Conservation (phyloP, 495 filamentous ascomycete species). For the Podospora australis region DNA sequence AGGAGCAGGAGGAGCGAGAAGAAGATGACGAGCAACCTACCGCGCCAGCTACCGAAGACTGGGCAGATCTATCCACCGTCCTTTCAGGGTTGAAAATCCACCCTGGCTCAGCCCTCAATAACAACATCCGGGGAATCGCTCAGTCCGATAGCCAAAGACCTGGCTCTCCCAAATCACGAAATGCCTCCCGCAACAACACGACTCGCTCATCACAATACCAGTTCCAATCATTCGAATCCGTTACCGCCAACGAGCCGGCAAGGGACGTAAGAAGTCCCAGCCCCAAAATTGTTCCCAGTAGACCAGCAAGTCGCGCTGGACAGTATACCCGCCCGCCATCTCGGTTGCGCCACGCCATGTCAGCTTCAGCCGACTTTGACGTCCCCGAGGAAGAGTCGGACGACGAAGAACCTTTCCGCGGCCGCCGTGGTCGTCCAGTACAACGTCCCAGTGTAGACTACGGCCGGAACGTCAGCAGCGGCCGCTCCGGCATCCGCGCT, state of each 20-base stretch:
- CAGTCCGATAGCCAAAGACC: constrained; percentile 10
- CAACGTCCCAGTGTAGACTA: not conserved
- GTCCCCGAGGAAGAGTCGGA: not conserved
- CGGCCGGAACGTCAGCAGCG: too few relatives aligned
- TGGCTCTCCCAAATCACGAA: constrained; percentile 19
- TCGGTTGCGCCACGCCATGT: constrained; percentile 10
- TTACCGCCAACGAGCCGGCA: constrained; percentile 6
- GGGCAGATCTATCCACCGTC: constrained; percentile 9
- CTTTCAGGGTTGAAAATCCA: constrained; percentile 11
- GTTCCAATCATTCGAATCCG: not conserved
- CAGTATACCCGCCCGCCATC: constrained; percentile 6
- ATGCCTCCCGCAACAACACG: too few relatives aligned
- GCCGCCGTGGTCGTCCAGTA: not conserved
- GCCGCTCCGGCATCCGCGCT: too few relatives aligned
- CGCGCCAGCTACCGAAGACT: not conserved
- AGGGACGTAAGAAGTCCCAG: not conserved
- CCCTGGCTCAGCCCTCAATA: constrained; percentile 11
- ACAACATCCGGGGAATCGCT: not conserved
- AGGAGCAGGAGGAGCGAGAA: not conserved
- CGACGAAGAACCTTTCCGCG: not conserved
- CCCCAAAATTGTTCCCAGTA: not conserved
- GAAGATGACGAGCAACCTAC: not conserved
- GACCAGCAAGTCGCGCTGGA: not conserved
- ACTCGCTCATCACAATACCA: not conserved
- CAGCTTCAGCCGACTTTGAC: not conserved